These are phyloP conservation scores for Penicillium waksmanii DNA, from an alignment of 495 filamentous ascomycete genomes.

Conservation along the genomic window DNA sequence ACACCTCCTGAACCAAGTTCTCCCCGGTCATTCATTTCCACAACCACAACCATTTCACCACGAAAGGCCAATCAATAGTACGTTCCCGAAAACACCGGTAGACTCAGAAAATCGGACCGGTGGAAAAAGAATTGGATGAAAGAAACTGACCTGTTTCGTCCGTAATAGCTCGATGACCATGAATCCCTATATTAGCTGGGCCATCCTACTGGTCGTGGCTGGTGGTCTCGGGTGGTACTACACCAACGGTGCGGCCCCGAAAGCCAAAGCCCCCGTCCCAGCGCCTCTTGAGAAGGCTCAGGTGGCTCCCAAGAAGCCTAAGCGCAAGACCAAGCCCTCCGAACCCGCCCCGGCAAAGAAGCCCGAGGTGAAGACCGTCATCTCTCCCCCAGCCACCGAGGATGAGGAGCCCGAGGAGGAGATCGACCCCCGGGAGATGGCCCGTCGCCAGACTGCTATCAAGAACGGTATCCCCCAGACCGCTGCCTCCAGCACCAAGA, in stretches of 20 bases:
- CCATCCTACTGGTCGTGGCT: slow-evolving; percentile 55
- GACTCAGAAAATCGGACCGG: neutral
- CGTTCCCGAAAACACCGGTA: neutral
- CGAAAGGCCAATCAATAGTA: slow-evolving; percentile 17
- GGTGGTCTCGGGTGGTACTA: slow-evolving; percentile 55
- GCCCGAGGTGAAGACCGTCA: slow-evolving; percentile 41
- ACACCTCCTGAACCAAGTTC: slow-evolving; percentile 14
- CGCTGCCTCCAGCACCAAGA: slow-evolving; percentile 44
- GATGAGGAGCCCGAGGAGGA: slow-evolving; percentile 58
- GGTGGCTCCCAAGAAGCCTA: slow-evolving; percentile 45
- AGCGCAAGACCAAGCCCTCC: slow-evolving; percentile 42
- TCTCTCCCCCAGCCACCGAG: slow-evolving; percentile 43
- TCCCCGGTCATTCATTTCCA: slow-evolving; percentile 4
- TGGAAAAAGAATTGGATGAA: neutral
- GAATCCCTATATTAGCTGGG: slow-evolving; percentile 60
- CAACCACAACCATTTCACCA: slow-evolving; percentile 8
- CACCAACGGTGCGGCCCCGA: slow-evolving; percentile 42
- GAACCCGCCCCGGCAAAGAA: slow-evolving; percentile 35
- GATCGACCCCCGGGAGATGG: slow-evolving; percentile 72
- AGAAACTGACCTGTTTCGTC: neutral
- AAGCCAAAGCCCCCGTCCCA: slow-evolving; percentile 37
- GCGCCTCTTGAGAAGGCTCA: slow-evolving; percentile 43
- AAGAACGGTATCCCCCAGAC: slow-evolving; percentile 62
- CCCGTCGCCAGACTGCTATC: slow-evolving; percentile 65
- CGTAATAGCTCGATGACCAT: slow-evolving; percentile 35